Evolutionary conservation across 495 filamentous ascomycete species (phyloP), one percentile per base, ranked within the genome.

Genomic region (Neurospora africana): DNA sequence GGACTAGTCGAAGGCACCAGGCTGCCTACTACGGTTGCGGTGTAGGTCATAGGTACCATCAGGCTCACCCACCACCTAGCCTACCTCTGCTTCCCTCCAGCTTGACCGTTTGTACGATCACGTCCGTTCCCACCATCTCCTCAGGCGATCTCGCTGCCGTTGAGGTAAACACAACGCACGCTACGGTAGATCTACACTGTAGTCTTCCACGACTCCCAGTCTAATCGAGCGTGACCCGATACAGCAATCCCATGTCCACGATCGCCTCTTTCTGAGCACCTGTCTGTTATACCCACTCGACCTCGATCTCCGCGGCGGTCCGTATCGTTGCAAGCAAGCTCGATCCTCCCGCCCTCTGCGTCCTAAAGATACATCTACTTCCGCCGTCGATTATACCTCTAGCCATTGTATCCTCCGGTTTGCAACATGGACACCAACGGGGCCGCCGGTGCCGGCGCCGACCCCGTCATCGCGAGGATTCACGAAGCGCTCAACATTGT

Each of bases 401-500:
- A 70, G 23, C 69, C n/a, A 30, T 13, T 39, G 39, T 43, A 78
- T 77, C 19, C 15, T 33, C 44, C 43, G 5, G 7, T 30, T 41
- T 37, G 21, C 38, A 44, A 1, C 41, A 78, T 76, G 75, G 73
- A 72, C 39, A 72, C 70, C 38, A 80, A 79, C 76, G 79, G 78
- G 74, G 76, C 61, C 35, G 41, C 69, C 35, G 73, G 44, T 70
- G 71, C 68, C 43, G 70, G 72, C 68, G 75, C 75, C 47, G 73
- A 75, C 40, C 80, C 73, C n/a, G 76, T 83, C 67, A 78, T 87
- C 67, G 75, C 84, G 10, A 87, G 85, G 76, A 94, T 98, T 69
- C 87, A 93, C 78, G 86, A 91, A 70, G 95, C 96, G 35, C 86
- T 99, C 71, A 86, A 94, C 67, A 88, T 95, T 72, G 90, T 97